These are phyloP conservation scores for Magnusiomyces paraingens DNA, from an alignment of 1,139 yeast genomes.

Conservation along the genomic window DNA sequence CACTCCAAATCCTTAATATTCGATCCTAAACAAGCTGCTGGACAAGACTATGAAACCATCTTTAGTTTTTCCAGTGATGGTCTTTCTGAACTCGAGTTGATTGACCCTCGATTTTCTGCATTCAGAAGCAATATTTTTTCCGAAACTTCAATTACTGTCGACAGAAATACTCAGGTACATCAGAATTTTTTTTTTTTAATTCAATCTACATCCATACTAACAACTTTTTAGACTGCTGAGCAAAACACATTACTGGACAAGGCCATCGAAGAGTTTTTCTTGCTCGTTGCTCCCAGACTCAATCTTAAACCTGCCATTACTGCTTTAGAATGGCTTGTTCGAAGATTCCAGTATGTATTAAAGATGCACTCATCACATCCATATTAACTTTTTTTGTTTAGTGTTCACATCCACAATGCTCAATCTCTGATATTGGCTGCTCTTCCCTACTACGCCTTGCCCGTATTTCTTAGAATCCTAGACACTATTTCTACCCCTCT, in stretches of 20 bases:
- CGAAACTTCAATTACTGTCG: constrained; percentile 69
- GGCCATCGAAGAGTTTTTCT: constrained; percentile 67
- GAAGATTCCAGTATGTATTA: constrained; percentile 57
- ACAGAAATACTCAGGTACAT: constrained; percentile 62
- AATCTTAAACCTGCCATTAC: constrained; percentile 67
- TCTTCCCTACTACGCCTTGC: constrained; percentile 69
- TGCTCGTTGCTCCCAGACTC: constrained; percentile 70
- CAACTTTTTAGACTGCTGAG: constrained; percentile 45
- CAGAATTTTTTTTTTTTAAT: background rate
- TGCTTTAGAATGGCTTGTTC: constrained; percentile 90
- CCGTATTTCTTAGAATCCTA: constrained; percentile 67
- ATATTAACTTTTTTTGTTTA: constrained; percentile 10
- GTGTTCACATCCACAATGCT: constrained; percentile 67
- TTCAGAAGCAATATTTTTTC: constrained; percentile 73
- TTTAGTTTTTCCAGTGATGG: constrained; percentile 71
- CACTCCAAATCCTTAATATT: constrained; percentile 86
- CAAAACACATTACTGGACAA: constrained; percentile 65
- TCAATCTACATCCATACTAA: background rate
- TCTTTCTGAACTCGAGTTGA: constrained; percentile 57
- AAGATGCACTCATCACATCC: constrained; percentile 15
- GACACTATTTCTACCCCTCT: constrained; percentile 55
- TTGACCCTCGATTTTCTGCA: constrained; percentile 68
- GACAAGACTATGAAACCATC: constrained; percentile 85
- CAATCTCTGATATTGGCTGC: constrained; percentile 65
- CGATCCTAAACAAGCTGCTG: constrained; percentile 80